Percentiles rank a stretch among this genome's conserved stretches.
These are phyloP conservation scores for Pseudotsuga menziesii DNA, from an alignment of 75 land plant species.

Conservation along the genomic window DNA sequence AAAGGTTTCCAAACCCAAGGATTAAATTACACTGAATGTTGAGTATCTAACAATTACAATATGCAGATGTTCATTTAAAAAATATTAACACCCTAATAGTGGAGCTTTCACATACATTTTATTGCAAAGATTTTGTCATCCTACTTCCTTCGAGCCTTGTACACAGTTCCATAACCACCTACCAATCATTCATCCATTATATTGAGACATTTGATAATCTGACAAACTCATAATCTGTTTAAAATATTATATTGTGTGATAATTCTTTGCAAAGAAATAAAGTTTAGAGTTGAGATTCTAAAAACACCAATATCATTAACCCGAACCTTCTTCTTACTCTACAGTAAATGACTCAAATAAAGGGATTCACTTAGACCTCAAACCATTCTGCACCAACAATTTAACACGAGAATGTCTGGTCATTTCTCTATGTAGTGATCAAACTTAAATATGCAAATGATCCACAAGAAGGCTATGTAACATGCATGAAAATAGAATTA, in stretches of 20 bases:
- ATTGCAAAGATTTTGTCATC: slow-evolving; percentile 66
- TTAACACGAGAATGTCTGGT: not conserved
- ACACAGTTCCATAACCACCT: slow-evolving; percentile 98
- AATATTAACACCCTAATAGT: not conserved
- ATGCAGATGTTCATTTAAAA: not conserved
- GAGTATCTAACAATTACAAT: not conserved
- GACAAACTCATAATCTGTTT: not conserved
- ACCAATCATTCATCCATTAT: slow-evolving; percentile 3
- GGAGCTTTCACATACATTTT: slow-evolving; percentile 54
- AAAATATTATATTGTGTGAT: not conserved
- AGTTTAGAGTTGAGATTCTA: not conserved
- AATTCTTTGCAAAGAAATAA: not conserved
- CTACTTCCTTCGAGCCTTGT: slow-evolving; percentile 61
- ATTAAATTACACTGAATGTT: no score
- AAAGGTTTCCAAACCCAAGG: not conserved
- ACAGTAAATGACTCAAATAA: slow-evolving; percentile 60
- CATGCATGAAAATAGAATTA: not conserved
- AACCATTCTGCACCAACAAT: slow-evolving; percentile 16
- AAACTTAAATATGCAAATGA: not conserved
- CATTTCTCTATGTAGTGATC: no score
- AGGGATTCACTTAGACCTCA: slow-evolving; percentile 31
- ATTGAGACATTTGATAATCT: not conserved
- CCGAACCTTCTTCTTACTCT: slow-evolving; percentile 89
- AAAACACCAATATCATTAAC: slow-evolving; percentile 22
- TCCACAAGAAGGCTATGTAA: not conserved